A percentile compares a stretch with the other conserved stretches of the same genome.
phyloP scores from a whole-genome alignment of 345 rosid species.

The Adansonia digitata region DNA sequence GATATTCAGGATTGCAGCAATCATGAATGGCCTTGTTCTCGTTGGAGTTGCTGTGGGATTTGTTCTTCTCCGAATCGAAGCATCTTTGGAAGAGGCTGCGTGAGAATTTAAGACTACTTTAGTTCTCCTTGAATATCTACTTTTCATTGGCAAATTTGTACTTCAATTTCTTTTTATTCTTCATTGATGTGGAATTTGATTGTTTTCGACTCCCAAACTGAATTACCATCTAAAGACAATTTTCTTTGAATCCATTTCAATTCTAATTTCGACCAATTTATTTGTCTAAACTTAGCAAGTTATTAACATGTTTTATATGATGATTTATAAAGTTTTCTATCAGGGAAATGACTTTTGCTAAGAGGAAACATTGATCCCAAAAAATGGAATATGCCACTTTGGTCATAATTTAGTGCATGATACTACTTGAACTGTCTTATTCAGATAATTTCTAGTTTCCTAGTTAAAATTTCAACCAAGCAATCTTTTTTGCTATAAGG shows the following conservation, averaged over 20 bases:
- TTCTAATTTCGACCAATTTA: background rate
- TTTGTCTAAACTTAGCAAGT: background rate
- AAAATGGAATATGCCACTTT: too few species aligned
- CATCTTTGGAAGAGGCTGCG: slow-evolving; percentile 38
- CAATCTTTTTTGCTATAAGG: too few species aligned
- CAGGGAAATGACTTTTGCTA: background rate
- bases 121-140: background rate
- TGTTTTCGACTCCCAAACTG: background rate
- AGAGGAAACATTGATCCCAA: too few species aligned
- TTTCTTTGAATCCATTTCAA: background rate
- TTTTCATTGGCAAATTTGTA: background rate
- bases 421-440: too few species aligned
- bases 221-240: background rate
- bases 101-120: slow-evolving; percentile 11
- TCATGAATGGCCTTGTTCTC: slow-evolving; percentile 46
- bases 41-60: slow-evolving; percentile 48
- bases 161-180: background rate
- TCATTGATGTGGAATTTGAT: background rate
- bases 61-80: slow-evolving; percentile 43
- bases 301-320: background rate
- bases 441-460: too few species aligned
- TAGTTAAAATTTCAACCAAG: too few species aligned
- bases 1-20: slow-evolving; percentile 47
- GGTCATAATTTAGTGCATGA: too few species aligned
- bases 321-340: background rate